Evolutionary conservation across 768 basidiomycete species (phyloP).

Genomic region (Cubamyces sp.): DNA sequence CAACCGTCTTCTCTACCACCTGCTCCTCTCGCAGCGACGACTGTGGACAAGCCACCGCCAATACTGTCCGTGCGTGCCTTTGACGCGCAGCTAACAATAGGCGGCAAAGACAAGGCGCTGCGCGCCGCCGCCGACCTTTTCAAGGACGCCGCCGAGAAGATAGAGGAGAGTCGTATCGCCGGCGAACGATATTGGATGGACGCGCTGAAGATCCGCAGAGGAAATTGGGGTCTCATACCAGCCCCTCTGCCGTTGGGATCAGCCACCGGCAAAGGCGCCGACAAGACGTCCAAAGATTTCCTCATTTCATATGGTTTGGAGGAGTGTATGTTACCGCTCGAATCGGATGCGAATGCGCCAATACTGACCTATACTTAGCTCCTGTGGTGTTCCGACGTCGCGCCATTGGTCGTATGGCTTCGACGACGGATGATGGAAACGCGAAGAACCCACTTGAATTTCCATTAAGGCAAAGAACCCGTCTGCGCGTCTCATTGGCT

Average conservation of each 20-base stretch:
- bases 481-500: slow-evolving; percentile 62
- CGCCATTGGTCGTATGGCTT: slow-evolving; percentile 71
- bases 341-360: not conserved
- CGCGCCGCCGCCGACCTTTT: slow-evolving; percentile 75
- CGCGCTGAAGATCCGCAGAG: slow-evolving; percentile 73
- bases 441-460: slow-evolving; percentile 52
- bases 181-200: slow-evolving; percentile 83
- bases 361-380: slow-evolving; percentile 47
- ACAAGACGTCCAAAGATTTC: slow-evolving; percentile 82
- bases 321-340: slow-evolving; percentile 61
- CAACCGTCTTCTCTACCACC: slow-evolving; percentile 24
- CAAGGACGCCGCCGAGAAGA: slow-evolving; percentile 66
- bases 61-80: slow-evolving; percentile 44
- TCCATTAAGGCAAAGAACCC: slow-evolving; percentile 64
- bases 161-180: slow-evolving; percentile 63
- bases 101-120: slow-evolving; percentile 81
- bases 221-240: slow-evolving; percentile 81
- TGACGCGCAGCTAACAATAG: slow-evolving; percentile 49
- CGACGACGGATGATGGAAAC: slow-evolving; percentile 45
- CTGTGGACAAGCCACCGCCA: slow-evolving; percentile 67
- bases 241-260: slow-evolving; percentile 77
- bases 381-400: slow-evolving; percentile 62
- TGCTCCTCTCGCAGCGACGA: slow-evolving; percentile 57
- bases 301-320: slow-evolving; percentile 80
- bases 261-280: slow-evolving; percentile 73